Evolutionary conservation across 495 filamentous ascomycete species (phyloP).

Genomic region (Aspergillus carlsbadensis): DNA sequence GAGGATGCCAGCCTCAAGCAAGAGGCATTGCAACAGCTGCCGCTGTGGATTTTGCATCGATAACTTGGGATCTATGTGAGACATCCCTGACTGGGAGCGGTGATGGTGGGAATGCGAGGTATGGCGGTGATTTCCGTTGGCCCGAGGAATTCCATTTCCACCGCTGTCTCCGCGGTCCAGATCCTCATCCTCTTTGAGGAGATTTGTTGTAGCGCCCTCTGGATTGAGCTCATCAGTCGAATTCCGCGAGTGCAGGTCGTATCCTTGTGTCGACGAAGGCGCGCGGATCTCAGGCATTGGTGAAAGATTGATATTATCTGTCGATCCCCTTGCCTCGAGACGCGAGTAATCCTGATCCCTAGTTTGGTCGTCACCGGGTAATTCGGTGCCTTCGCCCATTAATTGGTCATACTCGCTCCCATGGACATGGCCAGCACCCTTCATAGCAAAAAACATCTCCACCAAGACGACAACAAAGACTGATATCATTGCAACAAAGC

Average conservation of each 20-base stretch:
- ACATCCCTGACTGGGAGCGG: constrained; percentile 16
- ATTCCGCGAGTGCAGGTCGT: constrained; percentile 1
- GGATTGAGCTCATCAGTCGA: constrained; percentile 10
- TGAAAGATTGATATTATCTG: constrained; percentile 27
- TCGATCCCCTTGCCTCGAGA: constrained; percentile 20
- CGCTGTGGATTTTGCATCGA: constrained; percentile 48
- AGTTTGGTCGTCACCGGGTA: constrained; percentile 19
- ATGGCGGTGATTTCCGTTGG: constrained; percentile 15
- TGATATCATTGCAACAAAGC: constrained; percentile 73
- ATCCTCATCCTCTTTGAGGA: constrained; percentile 18
- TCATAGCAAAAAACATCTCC: constrained; percentile 71
- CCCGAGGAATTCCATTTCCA: constrained; percentile 16
- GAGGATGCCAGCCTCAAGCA: constrained; percentile 81
- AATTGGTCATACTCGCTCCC: constrained; percentile 46
- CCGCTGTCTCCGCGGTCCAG: constrained; percentile 31
- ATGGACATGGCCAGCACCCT: constrained; percentile 52
- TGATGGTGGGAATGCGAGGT: constrained; percentile 9
- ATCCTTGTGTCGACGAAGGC: constrained; percentile 5
- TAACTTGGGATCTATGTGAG: constrained; percentile 20
- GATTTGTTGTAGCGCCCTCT: not conserved
- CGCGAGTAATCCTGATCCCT: constrained; percentile 22
- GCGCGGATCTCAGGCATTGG: constrained; percentile 16
- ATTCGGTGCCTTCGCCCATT: constrained; percentile 32
- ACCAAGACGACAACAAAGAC: constrained; percentile 72
- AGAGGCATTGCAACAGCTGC: constrained; percentile 71